A percentile compares a stretch with the other conserved stretches of the same genome.
Conservation (phyloP, 352 stramenopile species). For the Blastocystis sp. region DNA sequence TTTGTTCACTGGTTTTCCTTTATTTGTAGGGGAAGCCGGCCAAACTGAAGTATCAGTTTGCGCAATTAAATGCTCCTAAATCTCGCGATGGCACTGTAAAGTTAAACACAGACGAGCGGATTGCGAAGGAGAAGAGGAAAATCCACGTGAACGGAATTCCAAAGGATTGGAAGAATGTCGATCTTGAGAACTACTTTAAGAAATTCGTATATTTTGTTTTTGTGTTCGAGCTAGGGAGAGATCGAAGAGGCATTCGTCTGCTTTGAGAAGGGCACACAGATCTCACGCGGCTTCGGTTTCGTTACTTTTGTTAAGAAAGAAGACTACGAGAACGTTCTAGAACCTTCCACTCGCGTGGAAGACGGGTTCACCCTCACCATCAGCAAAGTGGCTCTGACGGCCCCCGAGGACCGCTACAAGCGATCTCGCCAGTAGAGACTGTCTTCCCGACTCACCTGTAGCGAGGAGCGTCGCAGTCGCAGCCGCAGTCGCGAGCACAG, state of each 20-base stretch:
- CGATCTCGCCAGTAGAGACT: background rate
- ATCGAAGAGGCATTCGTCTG: slow-evolving; percentile 35
- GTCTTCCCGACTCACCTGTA: background rate
- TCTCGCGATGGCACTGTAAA: background rate
- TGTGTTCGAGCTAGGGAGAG: background rate
- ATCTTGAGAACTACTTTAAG: slow-evolving; percentile 5
- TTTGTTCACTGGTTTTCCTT: background rate
- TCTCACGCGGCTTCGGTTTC: slow-evolving; percentile 28
- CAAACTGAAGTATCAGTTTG: background rate
- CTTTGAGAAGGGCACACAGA: slow-evolving; percentile 44
- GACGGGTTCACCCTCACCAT: background rate
- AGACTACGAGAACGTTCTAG: slow-evolving; percentile 38
- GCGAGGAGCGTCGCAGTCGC: background rate
- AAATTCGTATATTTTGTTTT: background rate
- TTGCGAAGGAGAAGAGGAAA: background rate
- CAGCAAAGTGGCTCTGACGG: background rate
- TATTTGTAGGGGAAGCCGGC: background rate
- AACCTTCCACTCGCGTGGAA: background rate
- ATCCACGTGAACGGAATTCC: slow-evolving; percentile 35
- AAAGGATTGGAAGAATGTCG: slow-evolving; percentile 7
- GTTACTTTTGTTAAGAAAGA: slow-evolving; percentile 17
- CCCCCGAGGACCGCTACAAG: background rate
- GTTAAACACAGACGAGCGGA: background rate
- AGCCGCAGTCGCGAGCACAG: background rate
- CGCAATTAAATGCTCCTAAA: background rate